phyloP scores from a whole-genome alignment of 352 stramenopile genomes.

The Globisporangium carolinianum region DNA sequence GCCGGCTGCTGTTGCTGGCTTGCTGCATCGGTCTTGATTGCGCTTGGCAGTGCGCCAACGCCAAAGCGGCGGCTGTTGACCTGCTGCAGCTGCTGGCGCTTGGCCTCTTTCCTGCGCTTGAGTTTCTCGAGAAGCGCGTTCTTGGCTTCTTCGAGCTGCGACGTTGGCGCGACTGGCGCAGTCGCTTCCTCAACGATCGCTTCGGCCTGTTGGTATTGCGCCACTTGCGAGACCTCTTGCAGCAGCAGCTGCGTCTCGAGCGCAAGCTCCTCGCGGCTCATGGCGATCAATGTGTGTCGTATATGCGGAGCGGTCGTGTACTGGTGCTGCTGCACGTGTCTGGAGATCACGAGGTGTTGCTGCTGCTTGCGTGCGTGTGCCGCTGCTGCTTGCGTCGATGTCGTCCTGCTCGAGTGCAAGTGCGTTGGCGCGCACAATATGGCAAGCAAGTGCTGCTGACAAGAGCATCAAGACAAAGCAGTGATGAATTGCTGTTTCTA shows the following conservation, averaged over 20 bases:
- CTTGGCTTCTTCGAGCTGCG: constrained; percentile 52
- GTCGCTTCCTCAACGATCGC: constrained; percentile 18
- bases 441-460: too few relatives aligned
- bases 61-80: constrained; percentile 43
- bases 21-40: neutral
- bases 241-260: constrained; percentile 76
- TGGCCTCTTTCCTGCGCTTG: constrained; percentile 51
- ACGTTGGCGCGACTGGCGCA: constrained; percentile 18
- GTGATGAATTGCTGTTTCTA: too few relatives aligned
- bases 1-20: constrained; percentile 3
- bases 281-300: constrained; percentile 3
- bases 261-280: constrained; percentile 50
- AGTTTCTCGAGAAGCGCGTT: constrained; percentile 58
- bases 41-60: constrained; percentile 3
- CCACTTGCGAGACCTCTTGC: constrained; percentile 62
- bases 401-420: too few relatives aligned
- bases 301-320: neutral
- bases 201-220: constrained; percentile 27
- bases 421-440: too few relatives aligned
- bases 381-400: too few relatives aligned
- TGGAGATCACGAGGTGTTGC: too few relatives aligned
- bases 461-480: too few relatives aligned
- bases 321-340: neutral
- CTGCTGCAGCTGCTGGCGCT: constrained; percentile 36
- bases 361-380: neutral